Base-by-base conservation (phyloP, 2,329 filamentous ascomycete genomes). In the Mycogone perniciosa region DNA sequence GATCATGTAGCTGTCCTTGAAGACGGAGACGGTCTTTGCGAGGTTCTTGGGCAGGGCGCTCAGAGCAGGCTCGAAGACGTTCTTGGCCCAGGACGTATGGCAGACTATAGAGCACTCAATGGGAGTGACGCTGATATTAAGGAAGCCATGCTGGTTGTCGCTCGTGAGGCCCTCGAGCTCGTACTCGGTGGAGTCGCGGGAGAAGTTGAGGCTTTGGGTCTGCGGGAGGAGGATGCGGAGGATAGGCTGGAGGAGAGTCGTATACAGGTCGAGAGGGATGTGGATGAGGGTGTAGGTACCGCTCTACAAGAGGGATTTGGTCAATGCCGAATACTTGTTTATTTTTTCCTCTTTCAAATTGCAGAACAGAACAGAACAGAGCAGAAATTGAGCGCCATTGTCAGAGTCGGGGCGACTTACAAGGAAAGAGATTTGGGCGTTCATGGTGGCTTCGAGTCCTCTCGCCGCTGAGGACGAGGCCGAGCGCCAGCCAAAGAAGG, bases 31-130 rank as follows among this genome's bases (percentile, higher is more conserved):
- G 33, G 74, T 69, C 50, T 71, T 74, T 33, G 74, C 71, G 4
- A 70, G 59, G 38, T 77, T 72, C 39, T 67, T 65, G n/a, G 84
- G 77, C 7, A 96, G 76, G 4, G 74, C 71, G 46, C 78, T 71
- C 51, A 92, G 80, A 48, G 85, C 73, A 0, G 90, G 89, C 48
- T 80, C 74, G 61, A 97, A 95, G 51, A 95, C 80, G 49, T 81
- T 78, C 43, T 81, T 75, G 6, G 88, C 86, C 71, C 89, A 85
- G 39, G 80, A 76, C 53, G 82, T 81, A 55, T 92, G 86, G 64
- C 92, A 97, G 48, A 95, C 89, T 47, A 99, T 80, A 4, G 90
- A 96, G 71, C 89, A 95, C 69, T 96, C 93, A 50, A 95, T 81
- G 0, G 90, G 89, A 0, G 91, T 97, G 62, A 97, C 80, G 56